Conservation (phyloP, 2,329 filamentous ascomycete genomes). For the Trichoderma koningii region DNA sequence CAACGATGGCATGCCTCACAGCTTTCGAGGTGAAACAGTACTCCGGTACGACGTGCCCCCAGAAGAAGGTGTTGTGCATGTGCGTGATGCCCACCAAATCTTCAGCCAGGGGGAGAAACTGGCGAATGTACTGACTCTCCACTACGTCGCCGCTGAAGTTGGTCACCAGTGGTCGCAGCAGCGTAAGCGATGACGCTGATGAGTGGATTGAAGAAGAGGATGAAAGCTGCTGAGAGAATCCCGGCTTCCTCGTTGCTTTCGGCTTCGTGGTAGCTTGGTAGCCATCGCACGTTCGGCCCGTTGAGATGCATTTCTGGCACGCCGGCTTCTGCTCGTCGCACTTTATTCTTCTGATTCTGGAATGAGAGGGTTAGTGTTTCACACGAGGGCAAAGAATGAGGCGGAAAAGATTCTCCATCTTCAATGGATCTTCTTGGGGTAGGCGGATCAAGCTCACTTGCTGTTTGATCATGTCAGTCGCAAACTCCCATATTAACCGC, state of each 20-base stretch:
- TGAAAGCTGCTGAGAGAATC: slow-evolving; percentile 23
- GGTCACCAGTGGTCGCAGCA: slow-evolving; percentile 39
- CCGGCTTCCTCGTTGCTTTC: slow-evolving; percentile 16
- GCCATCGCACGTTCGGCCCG: slow-evolving; percentile 41
- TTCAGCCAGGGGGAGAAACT: slow-evolving; percentile 38
- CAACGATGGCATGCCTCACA: slow-evolving; percentile 41
- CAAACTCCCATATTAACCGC: background rate
- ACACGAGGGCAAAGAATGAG: background rate
- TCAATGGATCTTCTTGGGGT: background rate
- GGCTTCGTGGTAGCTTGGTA: slow-evolving; percentile 35
- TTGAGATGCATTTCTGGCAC: slow-evolving; percentile 41
- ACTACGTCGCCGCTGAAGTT: slow-evolving; percentile 41
- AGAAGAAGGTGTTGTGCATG: slow-evolving; percentile 37
- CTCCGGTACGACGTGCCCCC: slow-evolving; percentile 37
- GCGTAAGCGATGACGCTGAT: slow-evolving; percentile 11
- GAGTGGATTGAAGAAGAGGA: slow-evolving; percentile 11
- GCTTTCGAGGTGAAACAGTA: slow-evolving; percentile 37
- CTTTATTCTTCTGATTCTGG: slow-evolving; percentile 42
- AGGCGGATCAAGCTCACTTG: slow-evolving; percentile 15
- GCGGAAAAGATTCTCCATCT: background rate
- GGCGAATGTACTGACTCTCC: slow-evolving; percentile 42
- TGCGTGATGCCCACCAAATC: slow-evolving; percentile 37
- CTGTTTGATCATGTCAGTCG: slow-evolving; percentile 25
- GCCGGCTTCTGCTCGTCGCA: slow-evolving; percentile 42
- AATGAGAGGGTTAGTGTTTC: background rate